These are phyloP conservation scores for Musa troglodytarum DNA, from an alignment of 176 grass and related monocot genomes.

Conservation along the genomic window DNA sequence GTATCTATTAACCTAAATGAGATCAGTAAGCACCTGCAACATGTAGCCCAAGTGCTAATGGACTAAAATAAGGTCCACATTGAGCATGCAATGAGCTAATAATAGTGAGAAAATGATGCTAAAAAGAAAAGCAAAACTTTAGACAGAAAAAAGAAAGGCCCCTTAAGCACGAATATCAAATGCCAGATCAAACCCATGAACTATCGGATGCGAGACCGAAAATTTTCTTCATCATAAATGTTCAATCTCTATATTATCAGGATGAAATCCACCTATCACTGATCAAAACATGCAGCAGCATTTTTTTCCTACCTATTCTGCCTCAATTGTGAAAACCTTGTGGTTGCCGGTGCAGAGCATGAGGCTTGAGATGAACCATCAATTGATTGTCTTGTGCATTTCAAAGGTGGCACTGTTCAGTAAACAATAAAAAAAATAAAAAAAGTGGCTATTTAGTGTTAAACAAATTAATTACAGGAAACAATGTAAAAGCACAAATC, in stretches of 20 bases:
- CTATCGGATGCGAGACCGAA: no score
- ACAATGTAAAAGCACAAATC: background rate
- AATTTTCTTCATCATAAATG: background rate
- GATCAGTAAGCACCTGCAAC: no score
- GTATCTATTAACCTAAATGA: no score
- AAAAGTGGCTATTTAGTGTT: background rate
- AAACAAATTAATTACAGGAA: constrained; percentile 8
- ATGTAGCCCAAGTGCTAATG: no score
- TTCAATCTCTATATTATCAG: background rate
- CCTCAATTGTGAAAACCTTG: constrained; percentile 19
- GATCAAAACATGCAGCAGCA: background rate
- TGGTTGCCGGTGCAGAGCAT: constrained; percentile 16
- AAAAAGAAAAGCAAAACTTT: no score
- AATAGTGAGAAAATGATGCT: no score
- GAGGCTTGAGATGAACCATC: constrained; percentile 28
- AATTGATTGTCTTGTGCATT: constrained; percentile 14
- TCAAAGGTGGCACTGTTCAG: background rate
- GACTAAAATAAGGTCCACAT: no score
- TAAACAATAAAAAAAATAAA: constrained; percentile 25
- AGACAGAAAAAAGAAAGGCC: no score
- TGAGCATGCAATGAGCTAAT: no score
- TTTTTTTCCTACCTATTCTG: constrained; percentile 14
- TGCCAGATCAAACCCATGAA: no score
- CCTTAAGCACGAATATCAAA: no score
- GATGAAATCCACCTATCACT: background rate